Conservation (phyloP, 2,329 filamentous ascomycete genomes). For the Calonectria pseudoreteaudii region DNA sequence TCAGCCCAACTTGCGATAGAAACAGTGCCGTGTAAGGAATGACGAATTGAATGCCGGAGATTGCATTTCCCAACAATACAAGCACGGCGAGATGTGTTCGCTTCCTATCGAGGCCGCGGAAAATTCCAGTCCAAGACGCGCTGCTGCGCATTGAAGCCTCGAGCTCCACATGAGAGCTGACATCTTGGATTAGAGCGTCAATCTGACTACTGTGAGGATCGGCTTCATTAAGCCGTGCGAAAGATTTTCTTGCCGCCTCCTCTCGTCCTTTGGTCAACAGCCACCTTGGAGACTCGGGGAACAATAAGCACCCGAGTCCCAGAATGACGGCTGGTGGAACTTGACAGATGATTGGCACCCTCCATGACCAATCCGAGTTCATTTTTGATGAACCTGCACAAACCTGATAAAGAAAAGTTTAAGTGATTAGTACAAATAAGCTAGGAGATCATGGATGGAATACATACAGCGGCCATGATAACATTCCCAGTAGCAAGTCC, state of each 20-base stretch:
- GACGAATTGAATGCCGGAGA: constrained; percentile 9
- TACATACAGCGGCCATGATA: not conserved
- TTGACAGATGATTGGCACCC: constrained; percentile 3
- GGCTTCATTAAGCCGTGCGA: not conserved
- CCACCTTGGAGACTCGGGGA: constrained; percentile 17
- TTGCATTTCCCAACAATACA: not conserved
- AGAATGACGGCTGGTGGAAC: not conserved
- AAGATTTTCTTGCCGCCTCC: not conserved
- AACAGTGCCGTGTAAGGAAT: constrained; percentile 14
- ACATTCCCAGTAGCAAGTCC: constrained; percentile 4
- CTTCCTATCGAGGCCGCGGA: not conserved
- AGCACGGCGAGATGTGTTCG: constrained; percentile 6
- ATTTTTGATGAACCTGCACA: not conserved
- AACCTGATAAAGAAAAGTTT: not conserved
- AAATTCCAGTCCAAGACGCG: not conserved
- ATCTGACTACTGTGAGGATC: not conserved
- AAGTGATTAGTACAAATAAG: not conserved
- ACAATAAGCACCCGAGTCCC: not conserved
- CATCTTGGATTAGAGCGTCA: not conserved
- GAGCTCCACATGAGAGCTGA: not conserved
- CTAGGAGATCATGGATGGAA: not conserved
- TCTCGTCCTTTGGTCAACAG: not conserved
- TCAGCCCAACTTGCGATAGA: not conserved
- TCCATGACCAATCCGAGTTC: constrained; percentile 5
- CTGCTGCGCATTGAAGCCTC: not conserved